Conservation (phyloP, 768 basidiomycete species). For the Boletus vermiculosoides region DNA sequence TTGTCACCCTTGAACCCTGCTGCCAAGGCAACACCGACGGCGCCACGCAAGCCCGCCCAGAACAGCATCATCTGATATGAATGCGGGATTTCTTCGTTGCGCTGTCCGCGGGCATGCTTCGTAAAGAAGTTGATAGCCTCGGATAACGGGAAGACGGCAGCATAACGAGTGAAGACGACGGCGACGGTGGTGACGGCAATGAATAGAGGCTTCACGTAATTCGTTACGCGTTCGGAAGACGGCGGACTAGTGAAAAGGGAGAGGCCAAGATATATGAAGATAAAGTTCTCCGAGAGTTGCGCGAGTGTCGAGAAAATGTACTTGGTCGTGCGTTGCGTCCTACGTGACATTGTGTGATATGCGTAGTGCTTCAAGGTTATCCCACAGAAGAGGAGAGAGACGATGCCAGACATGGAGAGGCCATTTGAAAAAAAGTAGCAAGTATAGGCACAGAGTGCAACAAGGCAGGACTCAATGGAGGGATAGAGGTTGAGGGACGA, state of each 20-base stretch:
- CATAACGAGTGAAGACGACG: constrained; percentile 93
- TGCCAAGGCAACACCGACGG: constrained; percentile 96
- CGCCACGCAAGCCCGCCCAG: constrained; percentile 96
- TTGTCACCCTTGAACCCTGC: constrained; percentile 95
- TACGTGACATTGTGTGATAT: constrained; percentile 98
- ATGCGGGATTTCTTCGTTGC: constrained; percentile 89
- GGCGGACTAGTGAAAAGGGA: constrained; percentile 92
- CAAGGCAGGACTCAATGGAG: constrained; percentile 96
- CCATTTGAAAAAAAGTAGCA: constrained; percentile 99
- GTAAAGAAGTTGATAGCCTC: constrained; percentile 94
- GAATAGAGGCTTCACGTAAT: constrained; percentile 93
- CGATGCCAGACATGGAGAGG: constrained; percentile 91
- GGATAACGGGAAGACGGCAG: constrained; percentile 92
- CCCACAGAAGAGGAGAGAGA: constrained; percentile 96
- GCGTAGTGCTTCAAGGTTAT: constrained; percentile 99
- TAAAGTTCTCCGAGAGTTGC: constrained; percentile 96
- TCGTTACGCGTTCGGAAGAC: constrained; percentile 69
- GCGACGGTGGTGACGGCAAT: constrained; percentile 89
- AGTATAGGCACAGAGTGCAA: constrained; percentile 91
- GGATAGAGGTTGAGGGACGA: constrained; percentile 83
- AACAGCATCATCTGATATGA: constrained; percentile 99
- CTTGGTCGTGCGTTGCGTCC: constrained; percentile 91
- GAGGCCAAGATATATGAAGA: constrained; percentile 98
- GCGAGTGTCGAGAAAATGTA: constrained; percentile 95
- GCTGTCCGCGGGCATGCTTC: constrained; percentile 77